A percentile compares a stretch with the other conserved stretches of the same genome.
phyloP scores from a whole-genome alignment of 1,284 basidiomycete genomes.

The Neolentinus lepideus region DNA sequence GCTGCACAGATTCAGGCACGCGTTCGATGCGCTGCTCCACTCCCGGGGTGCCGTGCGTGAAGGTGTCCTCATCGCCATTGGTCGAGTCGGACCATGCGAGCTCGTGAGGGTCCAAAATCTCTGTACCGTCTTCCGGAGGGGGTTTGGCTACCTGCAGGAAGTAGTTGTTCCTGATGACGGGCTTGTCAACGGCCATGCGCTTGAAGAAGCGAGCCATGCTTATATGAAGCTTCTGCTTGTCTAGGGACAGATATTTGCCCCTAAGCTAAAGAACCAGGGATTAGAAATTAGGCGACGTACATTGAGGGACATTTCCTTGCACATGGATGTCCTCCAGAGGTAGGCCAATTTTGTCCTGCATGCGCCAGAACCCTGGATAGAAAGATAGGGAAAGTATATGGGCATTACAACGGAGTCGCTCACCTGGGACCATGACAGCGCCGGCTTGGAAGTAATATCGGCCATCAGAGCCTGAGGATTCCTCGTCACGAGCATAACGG shows the following conservation, averaged over 20 bases:
- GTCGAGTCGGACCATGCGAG: constrained; percentile 61
- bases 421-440: constrained; percentile 59
- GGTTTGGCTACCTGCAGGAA: constrained; percentile 46
- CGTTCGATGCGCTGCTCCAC: constrained; percentile 15
- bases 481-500: constrained; percentile 4
- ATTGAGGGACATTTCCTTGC: constrained; percentile 62
- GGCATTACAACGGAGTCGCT: constrained; percentile 7
- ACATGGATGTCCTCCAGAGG: constrained; percentile 69
- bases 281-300: constrained; percentile 33
- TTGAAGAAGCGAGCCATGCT: constrained; percentile 69
- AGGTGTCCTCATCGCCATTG: constrained; percentile 58
- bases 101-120: constrained; percentile 49
- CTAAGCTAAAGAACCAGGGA: neutral
- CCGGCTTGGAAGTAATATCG: constrained; percentile 71
- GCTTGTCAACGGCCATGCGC: constrained; percentile 56
- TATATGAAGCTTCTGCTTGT: constrained; percentile 54
- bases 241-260: constrained; percentile 24
- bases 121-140: constrained; percentile 16
- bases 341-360: constrained; percentile 71
- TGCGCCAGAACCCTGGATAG: constrained; percentile 65
- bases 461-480: constrained; percentile 44
- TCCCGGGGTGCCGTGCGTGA: constrained; percentile 24
- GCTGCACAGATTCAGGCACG: constrained; percentile 14
- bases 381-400: neutral
- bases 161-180: constrained; percentile 71